These are phyloP conservation scores for Arthrinium phaeospermum DNA, from an alignment of 2,329 filamentous ascomycete genomes.

Conservation along the genomic window DNA sequence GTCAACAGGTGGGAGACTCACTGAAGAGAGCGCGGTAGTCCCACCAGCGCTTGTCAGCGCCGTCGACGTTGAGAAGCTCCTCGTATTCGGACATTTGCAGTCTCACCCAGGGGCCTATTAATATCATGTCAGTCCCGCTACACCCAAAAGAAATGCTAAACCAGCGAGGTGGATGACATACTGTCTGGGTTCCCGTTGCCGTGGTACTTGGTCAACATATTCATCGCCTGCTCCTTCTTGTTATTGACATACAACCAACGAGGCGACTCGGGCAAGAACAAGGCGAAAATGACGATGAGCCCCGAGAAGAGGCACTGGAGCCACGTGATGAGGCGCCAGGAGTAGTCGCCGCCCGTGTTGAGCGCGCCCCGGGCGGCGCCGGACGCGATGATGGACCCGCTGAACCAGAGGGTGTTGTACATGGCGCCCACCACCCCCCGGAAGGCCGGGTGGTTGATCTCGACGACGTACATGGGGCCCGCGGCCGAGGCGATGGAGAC, in stretches of 20 bases:
- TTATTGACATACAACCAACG: conserved; percentile 49
- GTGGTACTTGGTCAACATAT: conserved; percentile 48
- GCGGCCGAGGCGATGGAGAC: conserved; percentile 53
- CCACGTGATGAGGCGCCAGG: conserved; percentile 50
- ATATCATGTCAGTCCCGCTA: not conserved
- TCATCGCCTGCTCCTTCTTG: conserved; percentile 42
- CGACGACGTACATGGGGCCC: conserved; percentile 54
- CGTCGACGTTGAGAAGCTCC: conserved; percentile 45
- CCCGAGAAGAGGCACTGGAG: conserved; percentile 51
- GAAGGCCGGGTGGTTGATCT: conserved; percentile 53
- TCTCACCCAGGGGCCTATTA: conserved; percentile 45
- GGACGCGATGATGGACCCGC: conserved; percentile 56
- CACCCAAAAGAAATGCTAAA: accelerated
- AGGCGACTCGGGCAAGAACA: conserved; percentile 49
- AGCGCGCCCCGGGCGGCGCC: conserved; percentile 53
- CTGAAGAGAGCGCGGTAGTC: conserved; percentile 52
- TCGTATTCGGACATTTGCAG: conserved; percentile 50
- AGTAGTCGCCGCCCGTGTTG: conserved; percentile 43
- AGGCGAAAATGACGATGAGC: conserved; percentile 40
- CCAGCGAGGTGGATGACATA: not conserved
- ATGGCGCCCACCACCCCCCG: conserved; percentile 49
- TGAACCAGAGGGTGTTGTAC: conserved; percentile 53
- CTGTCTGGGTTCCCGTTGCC: conserved; percentile 51
- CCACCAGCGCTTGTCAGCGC: conserved; percentile 52
- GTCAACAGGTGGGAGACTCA: not conserved